These are phyloP conservation scores for Pseudonitzschia multiseries DNA, from an alignment of 108 stramenopile species.

Conservation along the genomic window DNA sequence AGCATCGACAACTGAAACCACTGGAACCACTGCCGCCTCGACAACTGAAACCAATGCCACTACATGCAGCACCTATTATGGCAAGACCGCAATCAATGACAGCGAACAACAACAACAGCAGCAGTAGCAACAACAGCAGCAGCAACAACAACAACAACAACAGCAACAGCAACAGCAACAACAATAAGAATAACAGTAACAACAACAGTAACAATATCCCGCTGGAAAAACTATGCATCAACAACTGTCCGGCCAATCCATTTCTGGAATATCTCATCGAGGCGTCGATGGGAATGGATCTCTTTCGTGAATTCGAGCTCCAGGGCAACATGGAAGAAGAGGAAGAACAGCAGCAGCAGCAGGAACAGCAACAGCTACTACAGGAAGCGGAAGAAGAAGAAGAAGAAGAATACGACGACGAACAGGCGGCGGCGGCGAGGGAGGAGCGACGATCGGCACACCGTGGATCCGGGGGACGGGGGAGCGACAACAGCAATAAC, in stretches of 20 bases:
- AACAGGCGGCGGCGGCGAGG: neutral
- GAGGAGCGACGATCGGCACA: neutral
- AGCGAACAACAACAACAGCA: no score
- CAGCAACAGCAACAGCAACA: neutral
- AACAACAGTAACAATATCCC: neutral
- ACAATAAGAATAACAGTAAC: neutral
- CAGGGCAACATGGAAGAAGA: slow-evolving; percentile 17
- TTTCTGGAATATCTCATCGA: slow-evolving; percentile 15
- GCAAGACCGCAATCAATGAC: no score
- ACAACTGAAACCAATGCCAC: no score
- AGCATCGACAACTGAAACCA: no score
- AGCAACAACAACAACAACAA: no score
- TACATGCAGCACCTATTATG: no score
- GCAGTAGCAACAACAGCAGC: no score
- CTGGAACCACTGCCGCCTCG: no score
- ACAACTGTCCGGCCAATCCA: slow-evolving; percentile 7
- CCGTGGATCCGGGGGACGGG: neutral
- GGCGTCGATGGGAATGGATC: slow-evolving; percentile 16
- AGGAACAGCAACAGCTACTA: neutral
- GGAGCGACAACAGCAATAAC: no score
- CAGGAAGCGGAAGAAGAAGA: no score
- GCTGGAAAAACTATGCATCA: slow-evolving; percentile 4
- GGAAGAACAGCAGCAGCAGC: neutral
- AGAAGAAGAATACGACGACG: no score
- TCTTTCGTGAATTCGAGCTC: slow-evolving; percentile 9